phyloP scores from a whole-genome alignment of 2,329 filamentous ascomycete species.

The Talaromyces marneffei region DNA sequence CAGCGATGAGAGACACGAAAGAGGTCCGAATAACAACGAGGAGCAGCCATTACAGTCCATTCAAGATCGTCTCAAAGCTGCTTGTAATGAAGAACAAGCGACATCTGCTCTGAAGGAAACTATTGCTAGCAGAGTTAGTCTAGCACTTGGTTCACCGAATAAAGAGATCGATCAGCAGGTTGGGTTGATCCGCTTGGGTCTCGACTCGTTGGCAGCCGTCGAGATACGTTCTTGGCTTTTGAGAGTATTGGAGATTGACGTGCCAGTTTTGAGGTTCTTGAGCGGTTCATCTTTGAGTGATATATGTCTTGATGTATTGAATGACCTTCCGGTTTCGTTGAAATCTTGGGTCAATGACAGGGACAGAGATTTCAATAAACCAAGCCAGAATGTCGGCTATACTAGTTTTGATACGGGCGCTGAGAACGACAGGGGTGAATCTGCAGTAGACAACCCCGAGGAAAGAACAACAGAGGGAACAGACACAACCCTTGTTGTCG shows the following conservation, averaged over 20 bases:
- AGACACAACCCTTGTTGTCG: not conserved
- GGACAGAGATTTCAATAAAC: not conserved
- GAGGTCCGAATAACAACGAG: not conserved
- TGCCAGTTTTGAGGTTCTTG: slow-evolving; percentile 45
- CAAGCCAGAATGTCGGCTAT: not conserved
- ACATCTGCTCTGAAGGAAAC: not conserved
- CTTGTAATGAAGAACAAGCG: not conserved
- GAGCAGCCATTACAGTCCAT: not conserved
- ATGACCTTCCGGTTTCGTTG: not conserved
- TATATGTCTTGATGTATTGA: slow-evolving; percentile 14
- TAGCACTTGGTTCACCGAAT: not conserved
- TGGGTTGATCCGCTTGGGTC: slow-evolving; percentile 19
- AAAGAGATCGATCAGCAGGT: not conserved
- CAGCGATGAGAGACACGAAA: not conserved
- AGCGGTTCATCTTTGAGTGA: slow-evolving; percentile 28
- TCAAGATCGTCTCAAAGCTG: not conserved
- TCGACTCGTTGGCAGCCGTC: slow-evolving; percentile 17
- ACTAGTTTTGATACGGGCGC: too few relatives aligned
- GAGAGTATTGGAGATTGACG: slow-evolving; percentile 39
- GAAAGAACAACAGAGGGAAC: not conserved
- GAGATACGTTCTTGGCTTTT: slow-evolving; percentile 37
- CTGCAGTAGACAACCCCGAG: not conserved
- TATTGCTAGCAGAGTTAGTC: not conserved
- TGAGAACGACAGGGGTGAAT: not conserved
- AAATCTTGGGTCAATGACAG: not conserved